phyloP scores from a whole-genome alignment of 1,284 basidiomycete genomes.

The Porodaedalea pini region DNA sequence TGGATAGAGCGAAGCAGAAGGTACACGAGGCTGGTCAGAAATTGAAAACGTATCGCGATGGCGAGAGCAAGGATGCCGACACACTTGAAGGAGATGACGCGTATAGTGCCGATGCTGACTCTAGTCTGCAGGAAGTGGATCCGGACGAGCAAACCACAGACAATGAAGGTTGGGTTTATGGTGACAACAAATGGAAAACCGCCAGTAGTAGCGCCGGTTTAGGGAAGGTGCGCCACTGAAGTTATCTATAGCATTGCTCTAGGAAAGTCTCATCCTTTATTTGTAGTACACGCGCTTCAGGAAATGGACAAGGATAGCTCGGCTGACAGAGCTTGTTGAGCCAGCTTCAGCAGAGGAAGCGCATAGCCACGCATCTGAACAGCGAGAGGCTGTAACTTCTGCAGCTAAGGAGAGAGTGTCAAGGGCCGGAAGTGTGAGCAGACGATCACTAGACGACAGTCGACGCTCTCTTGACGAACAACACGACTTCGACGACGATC shows the following conservation, averaged over 20 bases:
- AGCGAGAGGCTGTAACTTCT: background rate
- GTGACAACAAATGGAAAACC: conserved; percentile 94
- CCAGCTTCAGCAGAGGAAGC: conserved; percentile 29
- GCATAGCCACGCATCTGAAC: conserved; percentile 1
- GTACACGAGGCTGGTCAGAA: conserved; percentile 26
- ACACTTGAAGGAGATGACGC: conserved; percentile 20
- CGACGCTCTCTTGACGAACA: conserved; percentile 12
- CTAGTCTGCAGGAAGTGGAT: conserved; percentile 26
- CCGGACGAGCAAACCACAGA: conserved; percentile 64
- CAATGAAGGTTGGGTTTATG: conserved; percentile 89
- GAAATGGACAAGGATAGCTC: conserved; percentile 80
- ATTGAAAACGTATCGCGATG: conserved; percentile 28
- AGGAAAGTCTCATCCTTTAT: background rate
- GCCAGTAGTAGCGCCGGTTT: conserved; percentile 75
- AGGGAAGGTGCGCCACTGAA: conserved; percentile 56
- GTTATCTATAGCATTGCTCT: background rate
- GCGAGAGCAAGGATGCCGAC: conserved; percentile 21
- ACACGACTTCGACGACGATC: conserved; percentile 5
- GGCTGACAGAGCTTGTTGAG: conserved; percentile 71
- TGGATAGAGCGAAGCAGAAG: conserved; percentile 32
- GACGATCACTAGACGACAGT: conserved; percentile 2
- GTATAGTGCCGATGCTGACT: conserved; percentile 14
- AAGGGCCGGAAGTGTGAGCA: background rate
- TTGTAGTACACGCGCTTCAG: conserved; percentile 76
- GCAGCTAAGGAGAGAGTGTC: background rate